phyloP scores from a whole-genome alignment of 768 basidiomycete genomes.

The Inosperma sp. region DNA sequence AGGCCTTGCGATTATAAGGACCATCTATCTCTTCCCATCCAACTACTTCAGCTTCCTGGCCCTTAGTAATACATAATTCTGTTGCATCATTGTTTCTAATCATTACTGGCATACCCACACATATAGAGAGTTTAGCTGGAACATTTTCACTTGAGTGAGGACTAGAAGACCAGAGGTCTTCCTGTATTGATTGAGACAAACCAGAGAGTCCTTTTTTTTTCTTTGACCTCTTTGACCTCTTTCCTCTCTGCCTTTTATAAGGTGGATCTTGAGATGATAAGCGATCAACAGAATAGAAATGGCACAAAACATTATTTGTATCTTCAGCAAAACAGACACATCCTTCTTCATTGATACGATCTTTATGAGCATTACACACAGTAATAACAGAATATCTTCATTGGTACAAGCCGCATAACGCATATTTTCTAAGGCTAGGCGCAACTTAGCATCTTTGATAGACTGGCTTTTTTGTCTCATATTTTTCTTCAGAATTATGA shows the following conservation, averaged over 20 bases:
- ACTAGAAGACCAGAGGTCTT: constrained; percentile 11
- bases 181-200: background rate
- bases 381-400: constrained; percentile 31
- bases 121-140: constrained; percentile 22
- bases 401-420: constrained; percentile 29
- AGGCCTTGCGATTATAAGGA: constrained; percentile 4
- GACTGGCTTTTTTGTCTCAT: constrained; percentile 27
- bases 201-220: background rate
- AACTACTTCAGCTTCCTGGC: constrained; percentile 27
- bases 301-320: constrained; percentile 15
- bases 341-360: constrained; percentile 29
- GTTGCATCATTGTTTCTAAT: constrained; percentile 30
- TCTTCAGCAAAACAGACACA: constrained; percentile 26
- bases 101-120: constrained; percentile 32
- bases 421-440: constrained; percentile 30
- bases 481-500: constrained; percentile 33
- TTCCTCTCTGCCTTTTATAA: background rate
- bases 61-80: constrained; percentile 33
- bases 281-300: constrained; percentile 29
- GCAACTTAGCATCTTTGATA: constrained; percentile 22
- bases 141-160: constrained; percentile 14
- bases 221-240: background rate
- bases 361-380: constrained; percentile 28
- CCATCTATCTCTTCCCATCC: constrained; percentile 23
- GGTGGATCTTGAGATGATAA: background rate